Percentiles rank a stretch among this genome's conserved stretches.
Evolutionary conservation across 208 protist genomes (phyloP).

Genomic region (Leishmania major): DNA sequence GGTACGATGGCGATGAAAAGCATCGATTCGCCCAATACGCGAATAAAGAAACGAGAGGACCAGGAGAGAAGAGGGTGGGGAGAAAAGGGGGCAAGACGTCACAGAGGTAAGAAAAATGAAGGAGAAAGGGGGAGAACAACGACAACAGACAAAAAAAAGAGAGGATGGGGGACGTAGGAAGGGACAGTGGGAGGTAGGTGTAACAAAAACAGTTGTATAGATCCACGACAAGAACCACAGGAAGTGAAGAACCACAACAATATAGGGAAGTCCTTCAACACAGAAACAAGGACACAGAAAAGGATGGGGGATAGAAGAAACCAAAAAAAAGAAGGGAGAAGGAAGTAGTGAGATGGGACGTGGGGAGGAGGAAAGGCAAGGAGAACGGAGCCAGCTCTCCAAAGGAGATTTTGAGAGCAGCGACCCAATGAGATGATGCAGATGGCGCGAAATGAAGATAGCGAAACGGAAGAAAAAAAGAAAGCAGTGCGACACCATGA

Average conservation of each 20-base stretch:
- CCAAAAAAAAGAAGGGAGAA: neutral
- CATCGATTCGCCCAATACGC: neutral
- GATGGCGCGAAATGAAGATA: neutral
- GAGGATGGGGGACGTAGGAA: constrained; percentile 4
- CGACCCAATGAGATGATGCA: neutral
- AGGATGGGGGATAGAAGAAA: neutral
- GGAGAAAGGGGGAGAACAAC: neutral
- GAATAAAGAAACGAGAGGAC: neutral
- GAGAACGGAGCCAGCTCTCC: neutral
- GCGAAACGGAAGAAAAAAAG: neutral
- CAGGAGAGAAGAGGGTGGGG: neutral
- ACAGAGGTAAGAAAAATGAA: constrained; percentile 2
- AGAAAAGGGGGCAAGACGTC: neutral
- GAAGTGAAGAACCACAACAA: no score
- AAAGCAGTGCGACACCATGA: neutral
- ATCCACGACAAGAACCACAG: no score
- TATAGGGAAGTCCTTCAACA: no score
- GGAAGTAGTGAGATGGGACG: neutral
- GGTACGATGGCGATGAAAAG: neutral
- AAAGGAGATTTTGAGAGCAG: neutral
- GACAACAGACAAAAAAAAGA: neutral
- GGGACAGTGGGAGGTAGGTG: neutral
- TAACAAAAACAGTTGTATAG: neutral
- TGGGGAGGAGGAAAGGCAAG: neutral
- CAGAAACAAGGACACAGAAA: neutral